These are phyloP conservation scores for Solanum tarijense DNA, from an alignment of 257 asterid genomes.

Conservation along the genomic window DNA sequence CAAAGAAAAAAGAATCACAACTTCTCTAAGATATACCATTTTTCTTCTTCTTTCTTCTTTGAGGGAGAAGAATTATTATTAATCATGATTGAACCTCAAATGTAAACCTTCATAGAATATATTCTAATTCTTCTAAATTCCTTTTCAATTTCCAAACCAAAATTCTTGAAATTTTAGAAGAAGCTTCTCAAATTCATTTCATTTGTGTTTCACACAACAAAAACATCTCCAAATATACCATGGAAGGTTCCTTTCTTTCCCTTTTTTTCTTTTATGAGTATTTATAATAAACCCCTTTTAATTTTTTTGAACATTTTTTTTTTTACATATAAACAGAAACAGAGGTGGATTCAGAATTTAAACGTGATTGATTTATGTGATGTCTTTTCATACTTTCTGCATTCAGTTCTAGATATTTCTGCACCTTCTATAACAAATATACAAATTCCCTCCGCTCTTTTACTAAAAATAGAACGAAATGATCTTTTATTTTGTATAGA, in stretches of 20 bases:
- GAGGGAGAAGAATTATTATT: constrained; percentile 19
- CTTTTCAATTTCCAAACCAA: background rate
- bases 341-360: background rate
- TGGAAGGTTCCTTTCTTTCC: background rate
- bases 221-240: background rate
- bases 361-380: background rate
- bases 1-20: constrained; percentile 29
- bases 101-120: constrained; percentile 5
- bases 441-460: background rate
- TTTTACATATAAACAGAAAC: background rate
- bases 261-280: background rate
- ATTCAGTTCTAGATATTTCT: background rate
- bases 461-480: background rate
- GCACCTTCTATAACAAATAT: background rate
- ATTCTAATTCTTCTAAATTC: background rate
- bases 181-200: constrained; percentile 7
- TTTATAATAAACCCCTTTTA: background rate
- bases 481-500: background rate
- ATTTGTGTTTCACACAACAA: background rate
- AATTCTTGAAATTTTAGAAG: background rate
- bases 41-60: constrained; percentile 15
- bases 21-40: background rate
- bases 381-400: background rate
- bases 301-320: background rate
- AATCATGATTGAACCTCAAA: constrained; percentile 6